Conservation (phyloP, 352 stramenopile genomes). For the Aphanomyces cochlioides region DNA sequence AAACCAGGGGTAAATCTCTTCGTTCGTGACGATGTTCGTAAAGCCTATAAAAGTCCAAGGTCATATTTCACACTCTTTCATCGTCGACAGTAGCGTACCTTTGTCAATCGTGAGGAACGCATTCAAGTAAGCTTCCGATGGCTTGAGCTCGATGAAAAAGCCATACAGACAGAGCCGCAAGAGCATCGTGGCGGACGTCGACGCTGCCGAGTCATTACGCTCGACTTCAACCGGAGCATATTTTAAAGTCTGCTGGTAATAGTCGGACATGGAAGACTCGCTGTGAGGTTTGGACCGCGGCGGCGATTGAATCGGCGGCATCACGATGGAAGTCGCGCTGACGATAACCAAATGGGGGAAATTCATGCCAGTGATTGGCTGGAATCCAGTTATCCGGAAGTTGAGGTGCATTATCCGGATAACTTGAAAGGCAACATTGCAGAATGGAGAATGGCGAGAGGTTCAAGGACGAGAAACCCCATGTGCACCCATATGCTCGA, state of each 20-base stretch:
- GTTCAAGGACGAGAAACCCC: too few species aligned
- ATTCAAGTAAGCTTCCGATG: conserved; percentile 29
- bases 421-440: too few species aligned
- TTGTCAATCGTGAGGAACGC: conserved; percentile 24
- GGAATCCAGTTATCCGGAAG: not conserved
- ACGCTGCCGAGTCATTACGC: not conserved
- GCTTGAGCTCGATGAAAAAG: conserved; percentile 31
- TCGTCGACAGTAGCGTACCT: not conserved
- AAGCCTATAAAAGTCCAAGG: conserved; percentile 11
- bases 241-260: conserved; percentile 11
- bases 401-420: not conserved
- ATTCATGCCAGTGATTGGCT: conserved; percentile 16
- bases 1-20: conserved; percentile 29
- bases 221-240: conserved; percentile 8
- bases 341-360: not conserved
- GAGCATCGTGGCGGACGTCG: conserved; percentile 11
- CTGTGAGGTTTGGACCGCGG: too few species aligned
- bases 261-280: not conserved
- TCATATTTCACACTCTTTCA: too few species aligned
- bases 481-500: too few species aligned
- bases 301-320: not conserved
- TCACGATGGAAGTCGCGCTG: not conserved
- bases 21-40: conserved; percentile 18
- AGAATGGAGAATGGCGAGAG: too few species aligned
- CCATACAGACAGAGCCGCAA: conserved; percentile 27